Percentiles rank a stretch among this genome's conserved stretches.
These are phyloP conservation scores for Protomyces pachydermus DNA, from an alignment of 1,139 yeast species.

Conservation along the genomic window DNA sequence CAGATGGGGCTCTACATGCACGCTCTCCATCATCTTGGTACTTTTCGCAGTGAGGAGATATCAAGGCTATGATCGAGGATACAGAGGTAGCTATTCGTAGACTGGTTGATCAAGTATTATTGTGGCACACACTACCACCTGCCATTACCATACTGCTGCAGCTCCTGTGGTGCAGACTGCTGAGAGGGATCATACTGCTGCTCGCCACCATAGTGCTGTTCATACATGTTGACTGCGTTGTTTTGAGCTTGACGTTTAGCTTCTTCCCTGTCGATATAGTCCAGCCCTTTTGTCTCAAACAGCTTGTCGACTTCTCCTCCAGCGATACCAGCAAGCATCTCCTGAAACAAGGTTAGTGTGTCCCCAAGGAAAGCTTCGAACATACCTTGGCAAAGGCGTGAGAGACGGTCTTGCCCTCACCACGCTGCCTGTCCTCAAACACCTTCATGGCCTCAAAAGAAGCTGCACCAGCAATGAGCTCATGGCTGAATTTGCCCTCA, in stretches of 20 bases:
- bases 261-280: conserved; percentile 39
- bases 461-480: conserved; percentile 40
- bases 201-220: conserved; percentile 37
- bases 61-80: no score
- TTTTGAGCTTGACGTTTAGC: conserved; percentile 21
- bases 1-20: no score
- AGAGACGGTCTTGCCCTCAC: conserved; percentile 38
- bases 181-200: conserved; percentile 31
- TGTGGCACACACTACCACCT: no score
- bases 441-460: conserved; percentile 37
- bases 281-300: conserved; percentile 39
- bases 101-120: no score
- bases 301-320: conserved; percentile 41
- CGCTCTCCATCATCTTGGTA: no score
- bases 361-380: not conserved
- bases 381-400: conserved; percentile 28
- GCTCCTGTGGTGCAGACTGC: conserved; percentile 12
- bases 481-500: conserved; percentile 36
- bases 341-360: conserved; percentile 34
- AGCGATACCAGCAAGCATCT: conserved; percentile 38
- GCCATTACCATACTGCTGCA: conserved; percentile 4
- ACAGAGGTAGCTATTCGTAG: no score
- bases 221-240: conserved; percentile 34
- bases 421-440: conserved; percentile 33
- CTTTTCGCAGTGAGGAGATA: no score